phyloP scores from a whole-genome alignment of 768 basidiomycete species.

The Lentinula aciculospora region DNA sequence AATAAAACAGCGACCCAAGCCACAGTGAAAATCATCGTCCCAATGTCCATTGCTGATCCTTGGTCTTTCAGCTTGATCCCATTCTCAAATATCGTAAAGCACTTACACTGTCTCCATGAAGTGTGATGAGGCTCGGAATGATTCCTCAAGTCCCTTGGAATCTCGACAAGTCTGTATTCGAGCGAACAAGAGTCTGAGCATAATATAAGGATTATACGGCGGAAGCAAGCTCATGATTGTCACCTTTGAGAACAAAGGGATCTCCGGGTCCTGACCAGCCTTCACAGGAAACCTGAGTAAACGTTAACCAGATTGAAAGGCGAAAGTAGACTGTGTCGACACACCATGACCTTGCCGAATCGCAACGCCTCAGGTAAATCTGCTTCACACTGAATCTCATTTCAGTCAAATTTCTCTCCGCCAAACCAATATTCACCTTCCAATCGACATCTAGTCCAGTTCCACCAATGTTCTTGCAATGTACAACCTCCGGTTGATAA shows the following conservation, averaged over 20 bases:
- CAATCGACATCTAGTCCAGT: slow-evolving; percentile 80
- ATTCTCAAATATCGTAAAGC: not conserved
- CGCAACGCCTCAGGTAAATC: slow-evolving; percentile 80
- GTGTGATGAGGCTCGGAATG: not conserved
- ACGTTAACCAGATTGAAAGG: not conserved
- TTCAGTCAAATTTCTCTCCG: not conserved
- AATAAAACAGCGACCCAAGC: slow-evolving; percentile 50
- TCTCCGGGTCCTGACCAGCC: slow-evolving; percentile 86
- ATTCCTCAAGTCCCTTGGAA: slow-evolving; percentile 44
- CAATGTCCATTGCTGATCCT: slow-evolving; percentile 39
- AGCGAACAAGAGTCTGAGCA: slow-evolving; percentile 77
- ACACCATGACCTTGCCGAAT: slow-evolving; percentile 72
- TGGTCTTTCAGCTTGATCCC: not conserved
- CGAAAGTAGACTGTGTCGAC: too few species aligned
- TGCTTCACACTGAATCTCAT: slow-evolving; percentile 67
- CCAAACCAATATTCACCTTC: slow-evolving; percentile 48
- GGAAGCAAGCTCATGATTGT: slow-evolving; percentile 8
- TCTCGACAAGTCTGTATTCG: slow-evolving; percentile 73
- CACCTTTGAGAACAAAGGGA: slow-evolving; percentile 80
- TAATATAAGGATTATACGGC: not conserved
- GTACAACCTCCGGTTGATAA: slow-evolving; percentile 80
- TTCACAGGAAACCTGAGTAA: slow-evolving; percentile 66
- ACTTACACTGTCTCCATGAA: not conserved
- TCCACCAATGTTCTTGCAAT: slow-evolving; percentile 78
- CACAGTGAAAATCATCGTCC: slow-evolving; percentile 45